These are phyloP conservation scores for Agrocybe praecox DNA, from an alignment of 768 basidiomycete genomes.

Conservation along the genomic window DNA sequence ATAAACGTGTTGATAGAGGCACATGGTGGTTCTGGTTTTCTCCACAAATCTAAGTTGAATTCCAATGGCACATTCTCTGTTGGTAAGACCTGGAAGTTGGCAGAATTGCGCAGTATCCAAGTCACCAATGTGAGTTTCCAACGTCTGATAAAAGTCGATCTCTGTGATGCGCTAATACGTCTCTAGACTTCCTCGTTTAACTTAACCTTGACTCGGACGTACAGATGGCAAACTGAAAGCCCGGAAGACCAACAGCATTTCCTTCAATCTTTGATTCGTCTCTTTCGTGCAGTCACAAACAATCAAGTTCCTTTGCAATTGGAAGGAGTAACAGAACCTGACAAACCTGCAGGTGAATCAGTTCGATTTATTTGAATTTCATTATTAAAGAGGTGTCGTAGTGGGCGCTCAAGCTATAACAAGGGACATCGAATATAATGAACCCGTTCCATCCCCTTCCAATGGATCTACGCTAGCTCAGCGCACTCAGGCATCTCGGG, in stretches of 20 bases:
- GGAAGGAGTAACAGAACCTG: constrained; percentile 52
- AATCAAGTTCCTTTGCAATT: constrained; percentile 52
- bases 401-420: constrained; percentile 2
- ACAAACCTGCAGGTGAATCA: constrained; percentile 14
- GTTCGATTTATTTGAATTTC: not conserved
- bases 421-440: constrained; percentile 14
- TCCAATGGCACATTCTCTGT: constrained; percentile 94
- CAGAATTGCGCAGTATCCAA: constrained; percentile 81
- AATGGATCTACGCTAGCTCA: not conserved
- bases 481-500: constrained; percentile 12
- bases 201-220: constrained; percentile 86
- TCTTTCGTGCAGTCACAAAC: constrained; percentile 53
- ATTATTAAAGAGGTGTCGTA: not conserved
- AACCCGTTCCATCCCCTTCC: constrained; percentile 18
- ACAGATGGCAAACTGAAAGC: constrained; percentile 87
- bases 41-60: constrained; percentile 98
- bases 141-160: too few species aligned
- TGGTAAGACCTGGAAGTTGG: constrained; percentile 92
- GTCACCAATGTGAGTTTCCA: constrained; percentile 63
- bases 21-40: constrained; percentile 61
- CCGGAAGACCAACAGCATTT: constrained; percentile 73
- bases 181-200: constrained; percentile 67
- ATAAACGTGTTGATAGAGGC: constrained; percentile 47
- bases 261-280: constrained; percentile 62
- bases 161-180: too few species aligned